Evolutionary conservation across 139 green algal genomes (phyloP), one percentile per base, ranked within the genome.

Genomic region (Chlorella sp.): DNA sequence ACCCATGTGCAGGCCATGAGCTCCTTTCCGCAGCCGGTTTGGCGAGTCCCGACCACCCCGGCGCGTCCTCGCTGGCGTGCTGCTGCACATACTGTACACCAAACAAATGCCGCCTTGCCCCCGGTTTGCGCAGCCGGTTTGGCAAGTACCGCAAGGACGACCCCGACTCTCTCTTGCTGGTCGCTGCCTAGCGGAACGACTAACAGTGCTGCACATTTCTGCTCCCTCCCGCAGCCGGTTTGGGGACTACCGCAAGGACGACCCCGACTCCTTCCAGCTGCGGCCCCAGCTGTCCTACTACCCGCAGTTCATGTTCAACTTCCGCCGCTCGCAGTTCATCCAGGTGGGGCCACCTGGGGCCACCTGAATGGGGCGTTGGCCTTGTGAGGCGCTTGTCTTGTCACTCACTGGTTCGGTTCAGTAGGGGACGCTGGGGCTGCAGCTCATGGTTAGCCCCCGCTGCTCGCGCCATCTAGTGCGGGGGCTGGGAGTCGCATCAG

Each of bases 281-380:
- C 87, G 90, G 14, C 93, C 90, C 16, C 91, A 96, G 87, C 91
- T 99, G 58, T 88, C 88, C 83, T 98, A 97, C 90, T 99, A 95
- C 92, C 97, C 97, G 11, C 96, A 99, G 90, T 99, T 99, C 93
- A 98, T 99, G 94, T 99, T 99, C 93, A 98, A 99, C 91, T 92
- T 99, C 80, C 90, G 97, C 5, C 92, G 96, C 54, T 96, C 90
- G 30, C 95, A 96, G 82, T 99, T 99, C 88, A 94, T 99, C 81
- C 96, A 99, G 92, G 88, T 89, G 43, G 22, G 58, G 19, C 8
- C 5, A 30, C 6, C 0, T 28, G 41, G 20, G 14, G 34, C 58
- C 9, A 22, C 0, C 7, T 3, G 3, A 64, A 24, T 28, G 0
- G 16, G 41, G 36, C 8, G 14, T 36, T 32, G 36, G 38, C 3